A percentile compares a stretch with the other conserved stretches of the same genome.
phyloP scores from a whole-genome alignment of 2,329 filamentous ascomycete genomes.

The Paraphaeosphaeria sporulosa region DNA sequence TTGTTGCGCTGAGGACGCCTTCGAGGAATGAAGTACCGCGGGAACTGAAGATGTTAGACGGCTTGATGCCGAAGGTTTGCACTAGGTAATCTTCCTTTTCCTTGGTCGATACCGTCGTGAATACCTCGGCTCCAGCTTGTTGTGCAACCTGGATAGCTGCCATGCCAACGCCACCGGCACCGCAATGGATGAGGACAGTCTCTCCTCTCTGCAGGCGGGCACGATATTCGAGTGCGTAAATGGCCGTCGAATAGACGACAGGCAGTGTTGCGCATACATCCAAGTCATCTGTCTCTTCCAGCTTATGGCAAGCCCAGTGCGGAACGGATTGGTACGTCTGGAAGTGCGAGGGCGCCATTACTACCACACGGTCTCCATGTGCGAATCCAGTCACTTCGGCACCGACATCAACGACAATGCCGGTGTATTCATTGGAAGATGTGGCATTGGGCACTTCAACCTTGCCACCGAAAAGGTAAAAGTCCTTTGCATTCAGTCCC shows the following conservation, averaged over 20 bases:
- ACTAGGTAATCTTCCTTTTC: conserved; percentile 28
- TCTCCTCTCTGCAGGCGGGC: background rate
- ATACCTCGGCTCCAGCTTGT: conserved; percentile 34
- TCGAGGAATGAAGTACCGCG: conserved; percentile 18
- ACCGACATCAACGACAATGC: conserved; percentile 31
- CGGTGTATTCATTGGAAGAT: conserved; percentile 34
- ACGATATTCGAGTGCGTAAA: conserved; percentile 28
- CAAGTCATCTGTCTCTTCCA: conserved; percentile 23
- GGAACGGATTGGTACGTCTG: conserved; percentile 31
- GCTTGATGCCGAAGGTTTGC: conserved; percentile 27
- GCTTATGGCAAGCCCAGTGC: conserved; percentile 27
- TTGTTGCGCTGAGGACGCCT: conserved; percentile 18
- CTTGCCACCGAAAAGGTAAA: conserved; percentile 34
- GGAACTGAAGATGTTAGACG: conserved; percentile 43
- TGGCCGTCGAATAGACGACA: conserved; percentile 13
- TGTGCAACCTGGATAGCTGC: conserved; percentile 30
- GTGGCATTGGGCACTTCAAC: conserved; percentile 35
- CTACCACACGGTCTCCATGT: conserved; percentile 15
- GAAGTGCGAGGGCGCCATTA: conserved; percentile 21
- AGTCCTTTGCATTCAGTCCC: conserved; percentile 34
- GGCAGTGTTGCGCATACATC: conserved; percentile 10
- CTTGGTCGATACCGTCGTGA: conserved; percentile 28
- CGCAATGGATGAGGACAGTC: conserved; percentile 30
- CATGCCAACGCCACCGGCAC: conserved; percentile 26
- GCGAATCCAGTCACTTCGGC: background rate